A percentile compares a stretch with the other conserved stretches of the same genome.
phyloP scores from a whole-genome alignment of 306 rosid genomes.

The Begonia masoniana region DNA sequence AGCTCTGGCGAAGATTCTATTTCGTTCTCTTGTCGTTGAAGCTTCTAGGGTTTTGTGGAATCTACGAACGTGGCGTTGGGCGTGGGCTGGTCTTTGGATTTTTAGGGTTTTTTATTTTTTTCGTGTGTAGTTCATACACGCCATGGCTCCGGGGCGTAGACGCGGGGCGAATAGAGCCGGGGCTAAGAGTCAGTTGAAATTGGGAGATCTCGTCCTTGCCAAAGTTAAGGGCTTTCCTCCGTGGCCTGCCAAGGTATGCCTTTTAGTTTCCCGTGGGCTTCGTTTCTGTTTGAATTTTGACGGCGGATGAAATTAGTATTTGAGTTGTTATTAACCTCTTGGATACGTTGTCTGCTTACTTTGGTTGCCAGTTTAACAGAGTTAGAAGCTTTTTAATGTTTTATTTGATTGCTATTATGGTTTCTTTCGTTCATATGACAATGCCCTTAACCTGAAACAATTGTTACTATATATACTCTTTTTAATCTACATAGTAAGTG shows the following conservation, averaged over 20 bases:
- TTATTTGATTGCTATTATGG: too few relatives aligned
- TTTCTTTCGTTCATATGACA: too few relatives aligned
- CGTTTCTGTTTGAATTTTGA: not conserved
- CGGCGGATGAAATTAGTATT: too few relatives aligned
- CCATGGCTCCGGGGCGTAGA: slow-evolving; percentile 90
- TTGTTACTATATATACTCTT: too few relatives aligned
- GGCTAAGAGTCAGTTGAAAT: slow-evolving; percentile 50
- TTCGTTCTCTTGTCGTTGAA: slow-evolving; percentile 18
- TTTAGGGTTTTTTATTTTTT: slow-evolving; percentile 20
- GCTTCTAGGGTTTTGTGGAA: slow-evolving; percentile 40
- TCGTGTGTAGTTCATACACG: slow-evolving; percentile 12
- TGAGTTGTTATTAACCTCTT: too few relatives aligned
- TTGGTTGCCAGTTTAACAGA: too few relatives aligned
- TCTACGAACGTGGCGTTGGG: slow-evolving; percentile 2
- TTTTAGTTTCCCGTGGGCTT: slow-evolving; percentile 7
- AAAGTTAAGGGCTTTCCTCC: slow-evolving; percentile 97
- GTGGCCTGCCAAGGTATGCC: slow-evolving; percentile 91
- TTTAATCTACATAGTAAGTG: too few relatives aligned
- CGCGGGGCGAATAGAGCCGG: slow-evolving; percentile 80
- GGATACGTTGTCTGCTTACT: too few relatives aligned
- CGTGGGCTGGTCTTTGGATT: slow-evolving; percentile 6
- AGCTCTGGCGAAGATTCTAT: slow-evolving; percentile 10
- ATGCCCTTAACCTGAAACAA: too few relatives aligned
- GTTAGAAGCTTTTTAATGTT: too few relatives aligned
- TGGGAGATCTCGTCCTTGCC: slow-evolving; percentile 98